A percentile compares a stretch with the other conserved stretches of the same genome.
Conservation (phyloP, 495 filamentous ascomycete genomes). For the Talaromyces ruber region DNA sequence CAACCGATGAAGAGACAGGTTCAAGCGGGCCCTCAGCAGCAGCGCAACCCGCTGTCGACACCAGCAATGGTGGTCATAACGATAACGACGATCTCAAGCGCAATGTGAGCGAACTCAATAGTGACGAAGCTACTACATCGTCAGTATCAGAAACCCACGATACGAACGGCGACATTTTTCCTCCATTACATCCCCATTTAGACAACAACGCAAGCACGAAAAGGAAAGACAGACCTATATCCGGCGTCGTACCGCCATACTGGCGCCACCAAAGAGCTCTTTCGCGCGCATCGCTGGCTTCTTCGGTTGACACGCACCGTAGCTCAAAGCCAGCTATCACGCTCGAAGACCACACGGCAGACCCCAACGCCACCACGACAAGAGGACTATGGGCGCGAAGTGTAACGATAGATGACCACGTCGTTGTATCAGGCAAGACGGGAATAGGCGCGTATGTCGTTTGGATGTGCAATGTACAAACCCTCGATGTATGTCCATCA, state of each 20-base stretch:
- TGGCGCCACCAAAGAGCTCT: slow-evolving; percentile 40
- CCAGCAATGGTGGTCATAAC: slow-evolving; percentile 5
- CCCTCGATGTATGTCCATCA: slow-evolving; percentile 50
- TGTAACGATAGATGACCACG: slow-evolving; percentile 58
- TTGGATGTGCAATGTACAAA: slow-evolving; percentile 65
- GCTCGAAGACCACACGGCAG: slow-evolving; percentile 64
- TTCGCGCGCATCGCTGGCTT: slow-evolving; percentile 36
- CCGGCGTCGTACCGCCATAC: slow-evolving; percentile 38
- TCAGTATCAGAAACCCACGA: neutral
- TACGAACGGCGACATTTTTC: neutral
- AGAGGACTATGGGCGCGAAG: slow-evolving; percentile 59
- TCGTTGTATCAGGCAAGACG: slow-evolving; percentile 52
- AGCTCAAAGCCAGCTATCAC: slow-evolving; percentile 40
- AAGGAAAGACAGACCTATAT: slow-evolving; percentile 24
- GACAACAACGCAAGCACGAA: slow-evolving; percentile 7
- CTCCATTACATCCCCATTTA: neutral
- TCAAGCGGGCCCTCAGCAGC: slow-evolving; percentile 17
- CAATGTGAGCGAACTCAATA: neutral
- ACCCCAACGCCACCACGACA: slow-evolving; percentile 47
- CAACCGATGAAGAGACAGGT: slow-evolving; percentile 27
- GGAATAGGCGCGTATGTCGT: slow-evolving; percentile 65
- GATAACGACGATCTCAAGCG: slow-evolving; percentile 2
- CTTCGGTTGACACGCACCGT: slow-evolving; percentile 19
- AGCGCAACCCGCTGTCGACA: slow-evolving; percentile 19
- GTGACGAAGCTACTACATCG: neutral